Conservation (phyloP, 352 stramenopile species). For the Labyrinthula sp. region DNA sequence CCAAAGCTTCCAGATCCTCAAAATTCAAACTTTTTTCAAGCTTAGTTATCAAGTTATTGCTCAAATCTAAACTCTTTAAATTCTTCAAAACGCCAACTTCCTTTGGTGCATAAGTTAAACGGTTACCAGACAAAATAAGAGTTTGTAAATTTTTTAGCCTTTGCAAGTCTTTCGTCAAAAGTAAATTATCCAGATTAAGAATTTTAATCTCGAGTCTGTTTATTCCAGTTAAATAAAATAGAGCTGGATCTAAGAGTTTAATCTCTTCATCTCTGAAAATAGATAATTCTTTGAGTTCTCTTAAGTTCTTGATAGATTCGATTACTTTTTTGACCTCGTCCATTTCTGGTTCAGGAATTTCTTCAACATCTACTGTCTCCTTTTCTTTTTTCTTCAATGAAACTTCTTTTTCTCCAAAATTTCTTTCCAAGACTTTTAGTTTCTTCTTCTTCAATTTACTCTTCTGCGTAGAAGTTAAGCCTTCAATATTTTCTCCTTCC, state of each 20-base stretch:
- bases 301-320: conserved; percentile 25
- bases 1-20: conserved; percentile 3
- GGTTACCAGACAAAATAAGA: conserved; percentile 23
- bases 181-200: conserved; percentile 9
- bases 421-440: conserved; percentile 16
- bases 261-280: conserved; percentile 3
- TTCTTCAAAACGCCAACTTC: conserved; percentile 17
- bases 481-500: conserved; percentile 20
- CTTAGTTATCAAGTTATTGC: conserved; percentile 21
- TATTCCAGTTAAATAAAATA: conserved; percentile 21
- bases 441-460: conserved; percentile 32
- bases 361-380: conserved; percentile 9
- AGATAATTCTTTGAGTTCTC: conserved; percentile 20
- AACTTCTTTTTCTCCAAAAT: not conserved
- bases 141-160: conserved; percentile 24
- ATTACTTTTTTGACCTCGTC: conserved; percentile 25
- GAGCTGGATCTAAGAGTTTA: conserved; percentile 13
- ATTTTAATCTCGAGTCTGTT: conserved; percentile 21
- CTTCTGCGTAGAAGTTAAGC: conserved; percentile 27
- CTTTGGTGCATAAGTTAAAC: conserved; percentile 10
- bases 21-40: conserved; percentile 20
- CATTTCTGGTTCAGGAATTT: conserved; percentile 20
- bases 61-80: conserved; percentile 5
- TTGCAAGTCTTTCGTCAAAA: conserved; percentile 5
- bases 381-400: conserved; percentile 1